These are phyloP conservation scores for Populus tremula DNA, from an alignment of 345 rosid species.

Conservation along the genomic window DNA sequence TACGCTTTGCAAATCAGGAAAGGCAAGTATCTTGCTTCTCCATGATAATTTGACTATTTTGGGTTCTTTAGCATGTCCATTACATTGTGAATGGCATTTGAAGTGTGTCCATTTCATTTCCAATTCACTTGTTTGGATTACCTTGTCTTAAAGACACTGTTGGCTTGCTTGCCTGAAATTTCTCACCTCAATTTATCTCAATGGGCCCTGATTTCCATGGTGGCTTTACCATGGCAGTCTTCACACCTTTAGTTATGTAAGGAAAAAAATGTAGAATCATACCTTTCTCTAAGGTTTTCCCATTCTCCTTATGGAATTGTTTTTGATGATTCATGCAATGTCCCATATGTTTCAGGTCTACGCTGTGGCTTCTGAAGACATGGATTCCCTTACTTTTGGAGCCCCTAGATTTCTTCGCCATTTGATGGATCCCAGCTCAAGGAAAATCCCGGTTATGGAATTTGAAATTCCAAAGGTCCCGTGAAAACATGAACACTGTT, in stretches of 20 bases:
- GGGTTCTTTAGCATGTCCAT: not conserved
- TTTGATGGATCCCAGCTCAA: constrained; percentile 94
- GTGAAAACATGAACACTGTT: not conserved
- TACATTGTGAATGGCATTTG: not conserved
- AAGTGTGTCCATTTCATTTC: not conserved
- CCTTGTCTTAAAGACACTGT: not conserved
- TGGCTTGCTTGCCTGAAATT: not conserved
- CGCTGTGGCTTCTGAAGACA: constrained; percentile 98
- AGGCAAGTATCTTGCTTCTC: constrained; percentile 45
- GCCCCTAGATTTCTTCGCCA: constrained; percentile 94
- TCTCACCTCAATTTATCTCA: not conserved
- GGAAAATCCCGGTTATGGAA: constrained; percentile 92
- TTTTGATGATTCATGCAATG: not conserved
- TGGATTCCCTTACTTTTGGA: constrained; percentile 97
- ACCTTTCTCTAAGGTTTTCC: not conserved
- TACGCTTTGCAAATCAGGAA: constrained; percentile 79
- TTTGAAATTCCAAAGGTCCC: constrained; percentile 78
- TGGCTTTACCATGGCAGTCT: too few species aligned
- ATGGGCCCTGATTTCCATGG: too few species aligned
- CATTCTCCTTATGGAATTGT: not conserved
- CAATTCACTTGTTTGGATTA: not conserved
- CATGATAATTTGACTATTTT: constrained; percentile 3
- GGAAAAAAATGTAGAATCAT: not conserved
- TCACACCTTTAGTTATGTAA: not conserved
- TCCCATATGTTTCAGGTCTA: constrained; percentile 57